Percentiles rank a stretch among this genome's conserved stretches.
These are phyloP conservation scores for Aegilops bicornis DNA, from an alignment of 176 grass and related monocot species.

Conservation along the genomic window DNA sequence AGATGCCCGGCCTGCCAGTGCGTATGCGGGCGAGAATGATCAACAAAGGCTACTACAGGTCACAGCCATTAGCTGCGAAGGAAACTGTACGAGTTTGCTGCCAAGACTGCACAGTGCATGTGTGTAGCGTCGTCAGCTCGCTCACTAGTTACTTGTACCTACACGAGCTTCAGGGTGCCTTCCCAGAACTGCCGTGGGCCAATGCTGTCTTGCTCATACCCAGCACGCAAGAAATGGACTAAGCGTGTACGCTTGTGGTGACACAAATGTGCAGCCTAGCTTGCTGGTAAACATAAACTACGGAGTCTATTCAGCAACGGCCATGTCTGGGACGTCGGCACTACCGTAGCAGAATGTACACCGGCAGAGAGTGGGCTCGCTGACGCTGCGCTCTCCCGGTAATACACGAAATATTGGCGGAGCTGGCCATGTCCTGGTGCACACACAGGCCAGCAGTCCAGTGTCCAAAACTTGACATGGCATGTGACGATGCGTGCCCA, in stretches of 20 bases:
- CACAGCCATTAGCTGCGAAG: neutral
- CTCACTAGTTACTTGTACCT: neutral
- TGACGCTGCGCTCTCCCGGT: neutral
- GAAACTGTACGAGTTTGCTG: constrained; percentile 5
- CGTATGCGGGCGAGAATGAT: neutral
- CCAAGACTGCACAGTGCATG: constrained; percentile 1
- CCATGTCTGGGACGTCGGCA: neutral
- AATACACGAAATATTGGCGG: neutral
- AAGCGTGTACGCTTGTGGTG: neutral
- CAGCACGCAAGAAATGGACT: neutral
- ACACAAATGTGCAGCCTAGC: neutral
- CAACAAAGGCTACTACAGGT: no score
- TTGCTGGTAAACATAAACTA: neutral
- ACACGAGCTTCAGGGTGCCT: no score
- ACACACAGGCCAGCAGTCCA: no score
- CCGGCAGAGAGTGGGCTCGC: neutral
- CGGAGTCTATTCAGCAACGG: neutral
- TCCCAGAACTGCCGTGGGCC: neutral
- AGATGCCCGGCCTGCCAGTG: constrained; percentile 15
- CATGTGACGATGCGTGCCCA: neutral
- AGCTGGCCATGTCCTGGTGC: neutral
- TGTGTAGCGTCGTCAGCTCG: neutral
- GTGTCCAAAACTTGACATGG: neutral
- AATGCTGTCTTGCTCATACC: neutral
- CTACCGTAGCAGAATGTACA: neutral